These are phyloP conservation scores for Sordariomycetes sp. DNA, from an alignment of 2,329 filamentous ascomycete genomes.

Conservation along the genomic window DNA sequence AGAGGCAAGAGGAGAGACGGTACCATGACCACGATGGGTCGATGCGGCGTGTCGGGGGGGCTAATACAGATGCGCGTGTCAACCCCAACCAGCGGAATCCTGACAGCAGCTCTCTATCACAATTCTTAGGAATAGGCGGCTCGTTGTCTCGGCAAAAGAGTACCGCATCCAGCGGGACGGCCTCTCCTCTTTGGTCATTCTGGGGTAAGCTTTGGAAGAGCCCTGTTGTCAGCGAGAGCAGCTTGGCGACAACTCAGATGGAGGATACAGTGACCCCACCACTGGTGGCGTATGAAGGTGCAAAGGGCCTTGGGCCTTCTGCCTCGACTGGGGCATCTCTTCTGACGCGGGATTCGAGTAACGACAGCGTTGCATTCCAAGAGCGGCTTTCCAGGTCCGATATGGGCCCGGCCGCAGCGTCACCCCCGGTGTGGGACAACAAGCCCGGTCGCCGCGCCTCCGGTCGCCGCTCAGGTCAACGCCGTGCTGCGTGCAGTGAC, in stretches of 20 bases:
- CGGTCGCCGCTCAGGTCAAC: constrained; percentile 8
- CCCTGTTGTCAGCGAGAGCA: not conserved
- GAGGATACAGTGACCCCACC: not conserved
- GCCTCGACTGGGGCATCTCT: not conserved
- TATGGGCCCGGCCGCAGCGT: constrained; percentile 8
- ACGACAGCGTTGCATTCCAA: not conserved
- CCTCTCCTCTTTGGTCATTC: not conserved
- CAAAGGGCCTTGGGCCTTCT: not conserved
- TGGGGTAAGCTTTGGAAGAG: not conserved
- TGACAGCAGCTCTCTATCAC: constrained; percentile 25
- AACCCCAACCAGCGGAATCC: constrained; percentile 20
- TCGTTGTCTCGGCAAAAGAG: not conserved
- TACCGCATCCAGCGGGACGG: not conserved
- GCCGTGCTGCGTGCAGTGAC: not conserved
- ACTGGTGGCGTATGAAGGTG: not conserved
- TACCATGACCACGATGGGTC: constrained; percentile 30
- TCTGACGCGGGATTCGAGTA: not conserved
- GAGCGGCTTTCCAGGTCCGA: constrained; percentile 2
- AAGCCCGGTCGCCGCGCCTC: not conserved
- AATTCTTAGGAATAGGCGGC: constrained; percentile 25
- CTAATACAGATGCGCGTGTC: constrained; percentile 23
- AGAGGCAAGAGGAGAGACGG: constrained; percentile 20
- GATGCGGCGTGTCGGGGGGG: constrained; percentile 24
- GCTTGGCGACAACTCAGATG: not conserved
- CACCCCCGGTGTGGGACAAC: constrained; percentile 9